Conservation (phyloP, 2,329 filamentous ascomycete species). For the Aureobasidium subglaciale region DNA sequence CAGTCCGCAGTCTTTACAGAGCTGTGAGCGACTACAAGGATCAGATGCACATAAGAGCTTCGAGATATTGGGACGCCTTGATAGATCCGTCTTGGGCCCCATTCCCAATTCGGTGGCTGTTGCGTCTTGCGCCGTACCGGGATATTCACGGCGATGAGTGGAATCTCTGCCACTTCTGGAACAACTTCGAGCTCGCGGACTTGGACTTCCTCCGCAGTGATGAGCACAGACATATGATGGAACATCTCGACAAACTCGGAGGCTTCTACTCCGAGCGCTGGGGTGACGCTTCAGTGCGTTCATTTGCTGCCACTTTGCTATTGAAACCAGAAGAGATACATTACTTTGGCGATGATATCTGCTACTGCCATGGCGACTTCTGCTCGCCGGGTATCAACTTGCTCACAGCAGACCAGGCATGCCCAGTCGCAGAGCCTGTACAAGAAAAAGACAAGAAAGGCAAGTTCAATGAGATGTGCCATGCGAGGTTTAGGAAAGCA, state of each 20-base stretch:
- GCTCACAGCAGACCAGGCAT: not conserved
- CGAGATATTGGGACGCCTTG: constrained; percentile 17
- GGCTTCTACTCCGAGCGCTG: constrained; percentile 44
- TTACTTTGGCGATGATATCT: not conserved
- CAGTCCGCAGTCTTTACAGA: constrained; percentile 41
- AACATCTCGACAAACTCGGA: constrained; percentile 43
- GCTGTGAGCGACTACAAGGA: constrained; percentile 42
- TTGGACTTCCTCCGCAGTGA: constrained; percentile 44
- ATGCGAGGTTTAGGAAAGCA: not conserved
- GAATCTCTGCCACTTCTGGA: constrained; percentile 46
- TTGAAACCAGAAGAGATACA: constrained; percentile 21
- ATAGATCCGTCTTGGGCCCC: constrained; percentile 18
- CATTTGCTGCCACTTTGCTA: constrained; percentile 50
- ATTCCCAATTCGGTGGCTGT: constrained; percentile 35
- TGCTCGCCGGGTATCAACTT: not conserved
- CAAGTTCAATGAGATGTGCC: not conserved
- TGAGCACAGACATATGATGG: constrained; percentile 43
- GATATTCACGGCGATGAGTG: constrained; percentile 33
- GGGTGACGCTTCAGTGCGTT: constrained; percentile 46
- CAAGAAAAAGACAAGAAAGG: not conserved
- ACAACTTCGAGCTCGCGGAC: constrained; percentile 48
- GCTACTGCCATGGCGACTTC: not conserved
- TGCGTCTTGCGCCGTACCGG: constrained; percentile 21
- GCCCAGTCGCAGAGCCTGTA: not conserved
- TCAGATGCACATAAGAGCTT: constrained; percentile 25